These are phyloP conservation scores for Kazachstania martiniae DNA, from an alignment of 805 yeast species.

Conservation along the genomic window DNA sequence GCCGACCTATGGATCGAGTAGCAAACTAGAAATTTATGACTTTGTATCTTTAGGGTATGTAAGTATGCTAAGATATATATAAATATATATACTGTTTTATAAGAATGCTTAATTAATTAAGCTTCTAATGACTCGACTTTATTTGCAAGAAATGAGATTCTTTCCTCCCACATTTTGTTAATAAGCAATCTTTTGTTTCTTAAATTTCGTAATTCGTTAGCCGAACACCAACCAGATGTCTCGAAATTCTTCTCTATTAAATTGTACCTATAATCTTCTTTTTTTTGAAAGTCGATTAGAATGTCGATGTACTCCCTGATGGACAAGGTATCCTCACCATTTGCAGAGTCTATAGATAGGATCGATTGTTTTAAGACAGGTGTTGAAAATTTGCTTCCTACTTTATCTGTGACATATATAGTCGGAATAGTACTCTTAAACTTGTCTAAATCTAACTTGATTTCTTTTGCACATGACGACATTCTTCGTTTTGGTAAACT, in stretches of 20 bases:
- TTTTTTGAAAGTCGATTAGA: neutral
- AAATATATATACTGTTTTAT: too few relatives aligned
- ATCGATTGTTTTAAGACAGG: neutral
- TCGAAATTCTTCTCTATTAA: neutral
- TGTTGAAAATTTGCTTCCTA: neutral
- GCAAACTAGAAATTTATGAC: too few relatives aligned
- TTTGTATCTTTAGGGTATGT: too few relatives aligned
- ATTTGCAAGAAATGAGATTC: conserved; percentile 7
- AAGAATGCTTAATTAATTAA: neutral
- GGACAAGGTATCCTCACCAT: neutral
- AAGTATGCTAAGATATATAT: too few relatives aligned
- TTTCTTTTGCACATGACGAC: conserved; percentile 5
- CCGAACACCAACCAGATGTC: conserved; percentile 22
- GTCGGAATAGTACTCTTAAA: conserved; percentile 10
- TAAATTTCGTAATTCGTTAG: conserved; percentile 13
- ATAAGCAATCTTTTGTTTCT: conserved; percentile 18
- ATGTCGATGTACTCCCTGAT: neutral
- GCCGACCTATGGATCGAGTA: too few relatives aligned
- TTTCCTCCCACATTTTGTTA: conserved; percentile 24
- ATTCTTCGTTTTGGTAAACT: too few relatives aligned
- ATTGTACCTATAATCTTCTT: neutral
- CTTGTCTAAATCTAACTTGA: conserved; percentile 17
- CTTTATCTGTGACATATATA: neutral
- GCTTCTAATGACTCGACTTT: neutral
- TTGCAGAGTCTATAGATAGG: neutral